Percentiles rank a stretch among this genome's conserved stretches.
Evolutionary conservation across 306 rosid genomes (phyloP).

Genomic region (Senna siamea): DNA sequence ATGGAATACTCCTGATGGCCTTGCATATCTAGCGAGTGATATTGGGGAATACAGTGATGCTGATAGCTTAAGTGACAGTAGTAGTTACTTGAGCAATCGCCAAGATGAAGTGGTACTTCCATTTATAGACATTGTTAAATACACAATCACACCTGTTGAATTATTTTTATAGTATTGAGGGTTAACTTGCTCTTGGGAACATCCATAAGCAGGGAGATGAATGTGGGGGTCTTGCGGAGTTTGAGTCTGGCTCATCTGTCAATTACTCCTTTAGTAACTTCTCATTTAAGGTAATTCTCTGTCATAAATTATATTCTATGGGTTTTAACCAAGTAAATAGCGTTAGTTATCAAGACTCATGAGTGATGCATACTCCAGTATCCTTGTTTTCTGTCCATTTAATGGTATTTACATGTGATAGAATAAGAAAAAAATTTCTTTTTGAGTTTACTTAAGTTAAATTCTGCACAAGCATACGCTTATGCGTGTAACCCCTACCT

Average conservation of each 20-base stretch:
- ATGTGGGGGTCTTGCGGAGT: constrained; percentile 91
- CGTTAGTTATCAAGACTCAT: too few species aligned
- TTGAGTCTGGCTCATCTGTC: constrained; percentile 77
- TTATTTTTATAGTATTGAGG: constrained; percentile 23
- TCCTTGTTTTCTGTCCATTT: too few species aligned
- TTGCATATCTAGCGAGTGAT: constrained; percentile 70
- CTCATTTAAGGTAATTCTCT: constrained; percentile 83
- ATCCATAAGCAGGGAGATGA: constrained; percentile 75
- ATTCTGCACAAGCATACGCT: too few species aligned
- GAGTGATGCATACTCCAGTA: too few species aligned
- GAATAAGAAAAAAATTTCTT: too few species aligned
- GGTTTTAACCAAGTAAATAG: constrained; percentile 11
- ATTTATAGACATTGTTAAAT: constrained; percentile 23
- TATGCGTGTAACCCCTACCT: background rate
- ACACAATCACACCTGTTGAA: constrained; percentile 22
- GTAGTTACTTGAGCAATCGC: constrained; percentile 85
- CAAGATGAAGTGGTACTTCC: constrained; percentile 92
- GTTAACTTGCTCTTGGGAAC: constrained; percentile 44
- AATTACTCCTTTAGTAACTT: constrained; percentile 97
- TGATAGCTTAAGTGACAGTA: constrained; percentile 93
- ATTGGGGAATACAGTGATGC: constrained; percentile 89
- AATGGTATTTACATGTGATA: too few species aligned
- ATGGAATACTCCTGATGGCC: constrained; percentile 80
- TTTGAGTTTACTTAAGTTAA: too few species aligned
- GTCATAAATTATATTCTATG: background rate